Evolutionary conservation across 805 yeast species (phyloP), one percentile per base, ranked within the genome.

Genomic region (Yarrowia bubula): DNA sequence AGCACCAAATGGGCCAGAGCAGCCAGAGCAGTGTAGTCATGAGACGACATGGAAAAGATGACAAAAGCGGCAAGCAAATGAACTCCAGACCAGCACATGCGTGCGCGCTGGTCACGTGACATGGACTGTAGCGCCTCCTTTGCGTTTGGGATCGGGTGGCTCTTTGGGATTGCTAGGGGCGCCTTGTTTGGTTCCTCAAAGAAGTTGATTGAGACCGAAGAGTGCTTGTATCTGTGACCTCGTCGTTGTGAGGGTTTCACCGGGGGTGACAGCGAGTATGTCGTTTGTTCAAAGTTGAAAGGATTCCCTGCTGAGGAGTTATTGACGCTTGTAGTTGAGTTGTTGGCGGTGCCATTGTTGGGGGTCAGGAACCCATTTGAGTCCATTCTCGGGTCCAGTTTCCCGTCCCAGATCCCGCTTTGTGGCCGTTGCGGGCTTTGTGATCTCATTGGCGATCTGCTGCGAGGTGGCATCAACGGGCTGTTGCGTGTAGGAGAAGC

Each of bases 141-240:
- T 14, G 82, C 71, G 46, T 80, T 87, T 1, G 97, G 97, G 8
- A 92, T 85, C 15, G 92, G 90, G 69, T 87, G 82, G 70, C 82
- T 82, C 39, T 82, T 83, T 0, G 92, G 90, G 15, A 86, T 77
- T 46, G 84, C 80, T 39, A 80, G 76, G 0, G 92, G 88, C 4
- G 88, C 86, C 41, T 86, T 80, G 44, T 80, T 84, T 1, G 98
- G 97, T 72, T 93, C 98, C 75, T 90, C 97, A 74, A 95, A 93
- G 74, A 93, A 83, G 75, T 93, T 92, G 95, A 93, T 89, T 5
- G 97, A 91, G 6, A 93, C 97, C 8, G 97, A 92, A 2, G 98
- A 92, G 75, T 93, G 98, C 74, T 93, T 93, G 74, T 93, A 93
- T 70, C 93, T 83, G 75, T 93, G 99, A 7, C 99, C 99, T 70